Base-by-base conservation (phyloP, 805 yeast genomes). In the Ogataea philodendri region DNA sequence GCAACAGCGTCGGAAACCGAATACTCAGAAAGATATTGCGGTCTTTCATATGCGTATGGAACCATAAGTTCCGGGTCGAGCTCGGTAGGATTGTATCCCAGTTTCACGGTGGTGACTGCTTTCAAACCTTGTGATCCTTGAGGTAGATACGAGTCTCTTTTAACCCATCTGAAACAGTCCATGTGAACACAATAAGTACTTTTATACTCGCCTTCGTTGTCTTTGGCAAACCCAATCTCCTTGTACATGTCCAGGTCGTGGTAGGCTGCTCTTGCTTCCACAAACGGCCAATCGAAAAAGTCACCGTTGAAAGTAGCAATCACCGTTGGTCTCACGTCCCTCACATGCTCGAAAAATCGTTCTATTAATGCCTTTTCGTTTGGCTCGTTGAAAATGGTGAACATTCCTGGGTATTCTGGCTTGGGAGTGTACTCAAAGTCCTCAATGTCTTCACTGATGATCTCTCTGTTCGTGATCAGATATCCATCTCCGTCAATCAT, bases 1-100 rank as follows among this genome's bases (percentile, higher is more conserved):
- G 98, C 98, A 24, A 94, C 98, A 9, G 99, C 99, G 70, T 93
- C 99, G 39, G 98, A 94, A 17, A 93, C 99, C 1, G 98, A 94
- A 60, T 93, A 93, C 57, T 94, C 98, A 0, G 98, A 87, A 33
- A 93, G 63, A 3, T 82, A 65, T 54, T 93, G 97, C 1, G 99
- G 98, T 50, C 83, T 77, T 52, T 89, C 96, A 48, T 81, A 78
- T 3, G 99, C 99, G 59, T 90, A 93, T 0, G 97, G 97, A 0
- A 97, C 88, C 99, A 93, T 93, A 32, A 89, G 66, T 62, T 93
- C 99, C 0, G 99, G 99, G 51, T 93, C 98, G 41, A 93, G 68
- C 62, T 93, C 98, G 10, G 89, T 81, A 4, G 99, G 99, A 54
- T 90, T 88, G 54, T 93, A 93, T 5, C 98, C 98, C 37, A 93